Base-by-base conservation (phyloP, 495 filamentous ascomycete species). In the Cercophora samala region DNA sequence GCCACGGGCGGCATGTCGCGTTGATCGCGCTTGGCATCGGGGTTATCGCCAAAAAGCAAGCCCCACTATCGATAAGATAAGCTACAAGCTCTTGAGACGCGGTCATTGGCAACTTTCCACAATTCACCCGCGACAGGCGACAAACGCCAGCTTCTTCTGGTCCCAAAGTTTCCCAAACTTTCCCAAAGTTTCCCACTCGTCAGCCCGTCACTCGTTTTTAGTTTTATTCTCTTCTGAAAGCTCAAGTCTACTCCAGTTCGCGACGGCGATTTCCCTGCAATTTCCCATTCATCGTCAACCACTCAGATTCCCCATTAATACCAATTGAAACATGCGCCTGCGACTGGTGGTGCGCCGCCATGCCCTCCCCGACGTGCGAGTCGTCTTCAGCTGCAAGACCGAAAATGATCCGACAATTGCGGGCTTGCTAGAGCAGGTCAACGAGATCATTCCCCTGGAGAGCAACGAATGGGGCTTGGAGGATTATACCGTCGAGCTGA, bases 401-500 rank as follows among this genome's bases (percentile, higher is more conserved):
- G 84, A 82, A 11, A 81, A 79, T 19, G 85, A 87, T 58, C 78
- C 81, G 19, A 96, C 92, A 0, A 82, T 97, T 63, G 85, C 91
- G n/a, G 88, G 90, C 63, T 83, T 99, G 0, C 81, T 98, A 55
- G 90, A 93, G 67, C 86, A 91, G 63, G 81, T 99, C 60, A 93
- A 96, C 72, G 87, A 92, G 46, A 83, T 91, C 24, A 79, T 97
- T 8, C 93, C 93, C 1, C 83, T 99, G 1, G 95, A 97, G 76
- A 90, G 89, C 53, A 85, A 79, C 63, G 84, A 90, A 66, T 97
- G 91, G 91, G 95, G 93, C 1, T 73, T 98, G 25, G 95, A 99
- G 72, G 92, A 98, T 73, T 99, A 99, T 78, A 87, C 87, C 19
- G 93, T 97, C 29, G 90, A 96, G 75, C 82, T 97, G 4, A 78